Base-by-base conservation (phyloP, 2,329 filamentous ascomycete genomes). In the Colletotrichum paranaense region DNA sequence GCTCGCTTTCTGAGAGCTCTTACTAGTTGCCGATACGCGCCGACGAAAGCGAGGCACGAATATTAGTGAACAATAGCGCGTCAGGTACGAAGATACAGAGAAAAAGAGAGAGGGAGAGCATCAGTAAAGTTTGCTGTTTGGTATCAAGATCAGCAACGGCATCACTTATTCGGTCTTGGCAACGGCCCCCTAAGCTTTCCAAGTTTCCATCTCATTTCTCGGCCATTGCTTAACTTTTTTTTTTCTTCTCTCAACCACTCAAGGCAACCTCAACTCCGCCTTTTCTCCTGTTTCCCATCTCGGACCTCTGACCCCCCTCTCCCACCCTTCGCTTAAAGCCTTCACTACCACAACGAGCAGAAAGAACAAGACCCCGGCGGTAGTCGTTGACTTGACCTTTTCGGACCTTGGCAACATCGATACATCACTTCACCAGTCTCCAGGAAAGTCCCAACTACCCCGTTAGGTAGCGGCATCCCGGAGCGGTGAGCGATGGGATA, bases 401-500 rank as follows among this genome's bases (percentile, higher is more conserved):
- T 22, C 19, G 42, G 42, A 49, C 42, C 42, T 49, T 49, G 19
- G 42, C 42, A 2, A 49, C 42, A 49, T 8, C 42, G 42, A 49
- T 49, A n/a, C 42, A 22, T 19, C 19, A 22, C 42, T 9, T 5
- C 8, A 7, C 38, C 38, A 42, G 38, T 42, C 38, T 42, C 38
- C 14, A 42, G 38, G 38, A 42, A 35, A 35, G 38, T 19, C 38
- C 38, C 19, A 49, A 9, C n/a, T 49, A 9, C 42, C 42, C 19
- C 32, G 9, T 8, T 49, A 4, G 30, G 30, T 60, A 60, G 35
- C 60, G 42, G 11, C 22, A 4, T 59, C 53, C 60, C 35, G 28
- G 67, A 59, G 60, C 67, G 70, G 70, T 66, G 67, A 73, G 56
- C 9, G 56, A 70, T 46, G 49, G 56, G 49, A 55, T 55, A 49